Evolutionary conservation across 2,329 filamentous ascomycete genomes (phyloP).

Genomic region (Aspergillus costaricaensis): DNA sequence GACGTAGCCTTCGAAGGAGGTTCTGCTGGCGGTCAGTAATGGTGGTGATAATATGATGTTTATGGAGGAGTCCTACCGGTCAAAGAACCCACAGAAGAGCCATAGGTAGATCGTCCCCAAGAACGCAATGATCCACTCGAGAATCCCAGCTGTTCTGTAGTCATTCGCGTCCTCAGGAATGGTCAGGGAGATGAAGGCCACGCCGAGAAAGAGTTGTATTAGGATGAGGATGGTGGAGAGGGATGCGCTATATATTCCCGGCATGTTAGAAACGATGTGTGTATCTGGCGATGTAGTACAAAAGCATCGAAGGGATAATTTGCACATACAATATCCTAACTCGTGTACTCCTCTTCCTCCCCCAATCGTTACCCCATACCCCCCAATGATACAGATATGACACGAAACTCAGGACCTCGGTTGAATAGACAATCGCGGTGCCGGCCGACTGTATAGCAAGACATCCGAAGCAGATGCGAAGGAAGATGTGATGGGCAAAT

Average conservation of each 20-base stretch:
- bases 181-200: slow-evolving; percentile 22
- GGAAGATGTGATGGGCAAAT: slow-evolving; percentile 20
- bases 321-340: slow-evolving; percentile 23
- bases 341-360: slow-evolving; percentile 13
- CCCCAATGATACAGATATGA: slow-evolving; percentile 19
- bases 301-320: not conserved
- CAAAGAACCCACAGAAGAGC: slow-evolving; percentile 26
- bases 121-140: slow-evolving; percentile 28
- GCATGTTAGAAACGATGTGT: not conserved
- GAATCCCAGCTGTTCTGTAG: slow-evolving; percentile 20
- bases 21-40: not conserved
- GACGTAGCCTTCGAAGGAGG: slow-evolving; percentile 15
- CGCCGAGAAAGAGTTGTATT: slow-evolving; percentile 20
- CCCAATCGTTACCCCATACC: slow-evolving; percentile 16
- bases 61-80: slow-evolving; percentile 14
- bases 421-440: slow-evolving; percentile 24
- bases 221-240: slow-evolving; percentile 24
- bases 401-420: slow-evolving; percentile 24
- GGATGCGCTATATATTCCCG: slow-evolving; percentile 15
- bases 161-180: slow-evolving; percentile 14
- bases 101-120: slow-evolving; percentile 24
- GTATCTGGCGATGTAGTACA: not conserved
- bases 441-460: slow-evolving; percentile 24
- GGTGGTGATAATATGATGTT: not conserved
- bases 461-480: slow-evolving; percentile 22